These are phyloP conservation scores for Scutellaria galericulata DNA, from an alignment of 257 asterid species.

Conservation along the genomic window DNA sequence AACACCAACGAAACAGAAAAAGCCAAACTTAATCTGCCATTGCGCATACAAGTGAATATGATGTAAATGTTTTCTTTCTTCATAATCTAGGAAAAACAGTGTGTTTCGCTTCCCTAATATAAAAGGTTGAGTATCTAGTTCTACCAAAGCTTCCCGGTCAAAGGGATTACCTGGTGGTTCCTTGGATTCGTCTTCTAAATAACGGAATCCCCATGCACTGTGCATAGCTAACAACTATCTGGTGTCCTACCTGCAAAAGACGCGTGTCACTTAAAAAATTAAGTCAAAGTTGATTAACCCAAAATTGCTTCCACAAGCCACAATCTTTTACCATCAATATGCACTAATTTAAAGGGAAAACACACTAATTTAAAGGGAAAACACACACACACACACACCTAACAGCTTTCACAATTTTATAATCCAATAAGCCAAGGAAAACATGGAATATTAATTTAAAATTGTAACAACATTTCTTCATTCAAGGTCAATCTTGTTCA, in stretches of 20 bases:
- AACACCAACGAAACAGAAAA: not conserved
- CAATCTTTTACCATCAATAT: not conserved
- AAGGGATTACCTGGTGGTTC: constrained; percentile 80
- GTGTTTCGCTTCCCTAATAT: not conserved
- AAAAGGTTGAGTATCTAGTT: constrained; percentile 5
- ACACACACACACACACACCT: no score
- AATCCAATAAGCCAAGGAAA: not conserved
- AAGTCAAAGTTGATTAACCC: not conserved
- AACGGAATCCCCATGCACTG: constrained; percentile 92
- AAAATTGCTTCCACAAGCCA: constrained; percentile 16
- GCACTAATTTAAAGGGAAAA: not conserved
- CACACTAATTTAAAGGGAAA: not conserved
- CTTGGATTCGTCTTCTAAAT: constrained; percentile 90
- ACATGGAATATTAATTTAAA: not conserved
- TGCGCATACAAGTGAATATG: constrained; percentile 1
- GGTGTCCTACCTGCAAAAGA: constrained; percentile 87
- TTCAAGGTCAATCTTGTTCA: constrained; percentile 22
- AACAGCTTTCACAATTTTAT: constrained; percentile 7
- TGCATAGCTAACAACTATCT: constrained; percentile 81
- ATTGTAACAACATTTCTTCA: constrained; percentile 1
- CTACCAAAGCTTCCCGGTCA: constrained; percentile 33
- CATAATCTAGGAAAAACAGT: not conserved
- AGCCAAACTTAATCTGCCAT: not conserved
- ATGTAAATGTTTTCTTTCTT: not conserved
- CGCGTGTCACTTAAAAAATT: not conserved